phyloP scores from a whole-genome alignment of 768 basidiomycete genomes.

The Hygrocybe punicea region DNA sequence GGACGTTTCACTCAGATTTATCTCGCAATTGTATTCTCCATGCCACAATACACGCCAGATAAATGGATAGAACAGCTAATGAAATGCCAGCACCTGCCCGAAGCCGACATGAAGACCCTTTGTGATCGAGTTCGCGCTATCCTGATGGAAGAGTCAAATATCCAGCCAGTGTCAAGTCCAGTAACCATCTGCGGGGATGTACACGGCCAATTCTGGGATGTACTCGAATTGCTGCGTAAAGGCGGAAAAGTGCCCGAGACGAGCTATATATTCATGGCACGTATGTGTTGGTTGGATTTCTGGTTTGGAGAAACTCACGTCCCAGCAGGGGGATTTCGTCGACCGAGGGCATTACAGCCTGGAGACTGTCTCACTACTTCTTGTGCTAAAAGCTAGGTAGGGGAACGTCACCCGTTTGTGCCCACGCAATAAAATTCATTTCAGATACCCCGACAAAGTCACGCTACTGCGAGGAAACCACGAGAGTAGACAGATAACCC shows the following conservation, averaged over 20 bases:
- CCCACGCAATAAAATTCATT: conserved; percentile 1
- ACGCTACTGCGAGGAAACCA: conserved; percentile 93
- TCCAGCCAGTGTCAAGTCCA: conserved; percentile 92
- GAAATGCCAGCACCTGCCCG: conserved; percentile 82
- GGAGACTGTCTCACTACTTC: conserved; percentile 86
- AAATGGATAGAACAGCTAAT: conserved; percentile 89
- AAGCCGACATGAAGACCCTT: conserved; percentile 88
- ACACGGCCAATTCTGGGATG: conserved; percentile 97
- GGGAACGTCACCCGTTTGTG: conserved; percentile 10
- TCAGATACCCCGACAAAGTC: conserved; percentile 88
- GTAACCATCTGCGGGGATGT: conserved; percentile 97
- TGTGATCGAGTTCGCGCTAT: conserved; percentile 87
- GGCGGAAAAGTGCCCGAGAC: conserved; percentile 83
- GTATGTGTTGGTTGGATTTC: conserved; percentile 45
- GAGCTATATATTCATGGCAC: conserved; percentile 95
- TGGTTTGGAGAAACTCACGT: conserved; percentile 22
- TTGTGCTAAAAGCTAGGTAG: conserved; percentile 86
- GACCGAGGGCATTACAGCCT: conserved; percentile 95
- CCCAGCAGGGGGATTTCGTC: conserved; percentile 86
- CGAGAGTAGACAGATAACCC: conserved; percentile 95
- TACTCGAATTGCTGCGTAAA: conserved; percentile 82
- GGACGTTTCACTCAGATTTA: too few relatives aligned
- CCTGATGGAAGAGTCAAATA: conserved; percentile 94
- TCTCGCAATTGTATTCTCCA: conserved; percentile 11
- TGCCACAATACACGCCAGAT: conserved; percentile 48